Base-by-base conservation (phyloP, 352 stramenopile species). In the Phytophthora citrophthora region DNA sequence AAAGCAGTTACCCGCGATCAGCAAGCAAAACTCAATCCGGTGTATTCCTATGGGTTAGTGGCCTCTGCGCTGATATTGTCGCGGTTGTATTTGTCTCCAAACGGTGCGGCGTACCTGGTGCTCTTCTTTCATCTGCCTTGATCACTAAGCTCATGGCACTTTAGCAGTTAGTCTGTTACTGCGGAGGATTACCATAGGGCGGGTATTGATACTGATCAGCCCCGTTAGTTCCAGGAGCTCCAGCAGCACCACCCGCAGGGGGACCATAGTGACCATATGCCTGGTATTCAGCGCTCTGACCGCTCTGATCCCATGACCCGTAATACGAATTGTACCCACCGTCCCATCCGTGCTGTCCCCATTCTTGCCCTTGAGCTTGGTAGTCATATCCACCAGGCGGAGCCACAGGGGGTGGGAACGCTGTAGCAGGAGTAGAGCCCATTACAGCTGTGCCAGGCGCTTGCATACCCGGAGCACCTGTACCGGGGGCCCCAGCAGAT, bases 251-350 rank as follows among this genome's bases (percentile, higher is more conserved):
- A 58, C 36, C 34, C 31, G 61, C 38, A 51, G 62, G 23, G 51
- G 65, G 36, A 5, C 55, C 68, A 45, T 77, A 81, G 3, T 81
- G 70, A 12, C 63, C 62, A 48, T 83, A 84, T 3, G 68, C 66
- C 54, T 71, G 75, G 41, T 84, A 81, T 11, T 70, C 61, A 49
- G 51, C 52, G 23, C 59, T 46, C 15, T 64, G 65, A 11, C 64
- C 56, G 53, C 46, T 71, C 49, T 78, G 72, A 39, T 80, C 57
- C 77, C 74, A 83, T n/a, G 57, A 55, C 6, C 72, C 72, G 46
- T 85, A 88, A 68, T 88, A 88, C 51, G 73, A 65, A 62, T 81
- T 75, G 51, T 89, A 83, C 18, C 58, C 53, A 32, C 72, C 65
- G 64, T 70, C 70, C 74, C 74, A 78, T 45, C 61, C 70, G 54